phyloP scores from a whole-genome alignment of 305 asterid species.

The Plantago coronopus region DNA sequence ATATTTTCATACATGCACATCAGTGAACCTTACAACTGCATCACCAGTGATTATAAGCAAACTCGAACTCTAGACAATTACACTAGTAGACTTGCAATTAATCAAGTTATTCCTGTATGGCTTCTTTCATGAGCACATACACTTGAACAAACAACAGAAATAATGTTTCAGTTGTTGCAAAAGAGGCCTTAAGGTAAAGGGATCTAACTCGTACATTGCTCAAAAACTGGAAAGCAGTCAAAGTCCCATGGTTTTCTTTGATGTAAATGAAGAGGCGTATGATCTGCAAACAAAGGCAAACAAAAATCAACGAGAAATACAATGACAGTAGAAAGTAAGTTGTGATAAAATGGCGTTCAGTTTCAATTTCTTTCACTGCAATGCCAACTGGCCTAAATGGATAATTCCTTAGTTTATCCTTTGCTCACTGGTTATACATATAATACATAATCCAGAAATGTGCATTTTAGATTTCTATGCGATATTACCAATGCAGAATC shows the following conservation, averaged over 20 bases:
- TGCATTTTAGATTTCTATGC: too few species aligned
- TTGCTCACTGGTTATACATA: too few species aligned
- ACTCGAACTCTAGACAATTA: too few species aligned
- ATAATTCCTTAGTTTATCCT: not conserved
- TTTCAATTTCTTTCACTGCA: slow-evolving; percentile 1
- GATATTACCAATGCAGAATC: too few species aligned
- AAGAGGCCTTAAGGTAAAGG: slow-evolving; percentile 21
- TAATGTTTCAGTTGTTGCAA: slow-evolving; percentile 12
- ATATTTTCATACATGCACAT: too few species aligned
- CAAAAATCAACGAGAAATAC: slow-evolving; percentile 27
- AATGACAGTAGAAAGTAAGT: slow-evolving; percentile 14
- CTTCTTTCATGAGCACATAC: slow-evolving; percentile 1
- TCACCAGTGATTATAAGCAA: too few species aligned
- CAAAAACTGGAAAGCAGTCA: slow-evolving; percentile 81
- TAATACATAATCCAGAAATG: too few species aligned
- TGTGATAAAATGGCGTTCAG: not conserved
- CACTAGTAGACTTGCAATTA: not conserved
- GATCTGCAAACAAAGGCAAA: slow-evolving; percentile 50
- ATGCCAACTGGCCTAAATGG: slow-evolving; percentile 9
- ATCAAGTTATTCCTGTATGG: not conserved
- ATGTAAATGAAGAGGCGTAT: slow-evolving; percentile 79
- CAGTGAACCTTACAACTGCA: too few species aligned
- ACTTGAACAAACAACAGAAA: slow-evolving; percentile 4
- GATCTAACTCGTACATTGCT: slow-evolving; percentile 67
- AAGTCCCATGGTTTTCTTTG: slow-evolving; percentile 77